Percentiles rank a stretch among this genome's conserved stretches.
Conservation (phyloP, 768 basidiomycete genomes). For the Sutorius australiensis region DNA sequence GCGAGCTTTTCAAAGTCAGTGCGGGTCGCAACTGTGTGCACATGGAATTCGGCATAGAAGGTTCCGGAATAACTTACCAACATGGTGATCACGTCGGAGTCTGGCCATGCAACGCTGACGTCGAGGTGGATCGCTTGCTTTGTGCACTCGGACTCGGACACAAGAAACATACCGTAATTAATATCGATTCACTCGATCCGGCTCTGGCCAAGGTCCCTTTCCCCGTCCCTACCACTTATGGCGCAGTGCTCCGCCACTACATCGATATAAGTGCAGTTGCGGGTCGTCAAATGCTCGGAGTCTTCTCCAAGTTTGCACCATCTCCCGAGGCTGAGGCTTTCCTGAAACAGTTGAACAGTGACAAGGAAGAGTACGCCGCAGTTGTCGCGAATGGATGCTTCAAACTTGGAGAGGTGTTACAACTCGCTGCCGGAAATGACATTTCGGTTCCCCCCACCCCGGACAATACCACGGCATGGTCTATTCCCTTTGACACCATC, state of each 20-base stretch:
- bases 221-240: slow-evolving; percentile 95
- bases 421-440: slow-evolving; percentile 83
- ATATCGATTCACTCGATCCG: slow-evolving; percentile 95
- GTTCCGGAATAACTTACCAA: slow-evolving; percentile 96
- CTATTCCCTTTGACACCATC: slow-evolving; percentile 95
- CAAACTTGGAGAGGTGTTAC: slow-evolving; percentile 90
- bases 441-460: slow-evolving; percentile 50
- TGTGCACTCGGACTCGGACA: slow-evolving; percentile 79
- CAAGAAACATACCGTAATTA: slow-evolving; percentile 79
- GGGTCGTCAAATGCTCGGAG: slow-evolving; percentile 89
- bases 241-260: slow-evolving; percentile 91
- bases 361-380: slow-evolving; percentile 84
- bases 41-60: slow-evolving; percentile 89
- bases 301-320: slow-evolving; percentile 86
- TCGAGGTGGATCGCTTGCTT: slow-evolving; percentile 87
- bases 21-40: slow-evolving; percentile 90
- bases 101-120: slow-evolving; percentile 93
- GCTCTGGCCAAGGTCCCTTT: slow-evolving; percentile 98
- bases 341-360: slow-evolving; percentile 71
- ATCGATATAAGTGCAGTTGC: slow-evolving; percentile 94
- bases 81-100: slow-evolving; percentile 97
- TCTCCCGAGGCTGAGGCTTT: slow-evolving; percentile 68
- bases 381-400: slow-evolving; percentile 79
- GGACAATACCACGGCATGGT: slow-evolving; percentile 82
- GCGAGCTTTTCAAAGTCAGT: slow-evolving; percentile 77